Evolutionary conservation across 768 basidiomycete genomes (phyloP), one percentile per base, ranked within the genome.

Genomic region (Neoboletus brunneissimus): DNA sequence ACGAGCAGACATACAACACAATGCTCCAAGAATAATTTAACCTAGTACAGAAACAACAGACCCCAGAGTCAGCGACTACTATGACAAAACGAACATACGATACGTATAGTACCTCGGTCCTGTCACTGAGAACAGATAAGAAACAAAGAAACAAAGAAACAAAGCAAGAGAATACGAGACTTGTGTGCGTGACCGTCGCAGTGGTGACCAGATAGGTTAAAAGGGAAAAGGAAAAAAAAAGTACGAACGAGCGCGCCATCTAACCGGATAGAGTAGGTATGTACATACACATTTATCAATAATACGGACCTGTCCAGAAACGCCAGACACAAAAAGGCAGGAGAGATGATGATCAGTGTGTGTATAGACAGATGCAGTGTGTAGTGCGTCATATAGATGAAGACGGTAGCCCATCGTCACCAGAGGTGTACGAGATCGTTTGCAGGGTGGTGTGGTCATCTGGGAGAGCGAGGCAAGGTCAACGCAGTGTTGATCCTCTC

Each of bases 401-500:
- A 11, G 29, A n/a, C 22, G 16, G 45, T 34, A 41, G 31, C 22
- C 29, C 37, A 46, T 34, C 45, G 16, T 37, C 13, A 22, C 48
- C 12, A 25, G 20, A 18, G 15, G 15, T 13, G 13, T 6, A 50
- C 5, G n/a, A n/a, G 25, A 50, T 20, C 3, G 23, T 12, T 46
- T 23, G 22, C 29, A 8, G n/a, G n/a, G 38, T 31, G 16, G 29
- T 8, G 42, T 20, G 29, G 25, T 53, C 25, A 52, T 43, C 23
- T 35, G 0, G 65, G 57, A 16, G 57, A 48, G 38, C 40, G 44
- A 23, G 63, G 64, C 53, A 32, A 70, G 41, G n/a, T 54, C 64
- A 53, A 64, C 61, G 69, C 68, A 20, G 66, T 53, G 37, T 76
- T 73, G 46, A 80, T 77, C 62, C 73, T 77, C 40, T 73, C 66